Base-by-base conservation (phyloP, 768 basidiomycete genomes). In the Macrolepiota fuliginosa region DNA sequence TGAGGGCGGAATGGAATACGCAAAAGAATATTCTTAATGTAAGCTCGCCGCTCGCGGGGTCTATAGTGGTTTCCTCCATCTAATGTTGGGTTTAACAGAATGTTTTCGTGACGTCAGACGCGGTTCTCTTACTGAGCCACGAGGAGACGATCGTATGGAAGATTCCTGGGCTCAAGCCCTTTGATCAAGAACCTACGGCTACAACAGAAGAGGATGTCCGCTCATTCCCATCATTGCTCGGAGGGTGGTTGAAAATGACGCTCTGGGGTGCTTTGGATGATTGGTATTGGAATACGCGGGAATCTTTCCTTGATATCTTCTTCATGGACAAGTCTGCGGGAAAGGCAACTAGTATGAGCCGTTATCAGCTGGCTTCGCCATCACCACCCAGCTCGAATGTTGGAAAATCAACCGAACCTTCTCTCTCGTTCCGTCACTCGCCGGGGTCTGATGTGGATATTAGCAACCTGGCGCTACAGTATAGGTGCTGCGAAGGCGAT, bases 131-230 rank as follows among this genome's bases (percentile, higher is more conserved):
- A n/a, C 47, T 58, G 5, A 51, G 50, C 17, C 36, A 58, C 12
- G 49, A 50, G 17, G 57, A 58, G 36, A 58, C 36, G 19, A 32
- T 58, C 12, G 37, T 58, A 17, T 58, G 57, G 57, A 58, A 17
- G 47, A 58, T 58, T 25, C 57, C 57, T 9, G 36, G 36, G 2
- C 49, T 58, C 47, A 58, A 58, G 57, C 57, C 57, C 9, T 22
- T 39, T 15, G 36, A 37, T 39, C 47, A 51, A 24, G 35, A 58
- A 4, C 57, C 57, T 4, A 50, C 19, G 13, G 29, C 36, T 25
- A 39, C 47, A n/a, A 29, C 47, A 6, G 13, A n/a, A 22, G 57
- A 37, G 2, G n/a, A 58, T 37, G 19, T 58, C 4, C 12, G 37
- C 13, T 24, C 25, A 11, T 49, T 51, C 46, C 25, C 57, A 15